phyloP scores from a whole-genome alignment of 257 asterid species.

The Thymus quinquecostatus region DNA sequence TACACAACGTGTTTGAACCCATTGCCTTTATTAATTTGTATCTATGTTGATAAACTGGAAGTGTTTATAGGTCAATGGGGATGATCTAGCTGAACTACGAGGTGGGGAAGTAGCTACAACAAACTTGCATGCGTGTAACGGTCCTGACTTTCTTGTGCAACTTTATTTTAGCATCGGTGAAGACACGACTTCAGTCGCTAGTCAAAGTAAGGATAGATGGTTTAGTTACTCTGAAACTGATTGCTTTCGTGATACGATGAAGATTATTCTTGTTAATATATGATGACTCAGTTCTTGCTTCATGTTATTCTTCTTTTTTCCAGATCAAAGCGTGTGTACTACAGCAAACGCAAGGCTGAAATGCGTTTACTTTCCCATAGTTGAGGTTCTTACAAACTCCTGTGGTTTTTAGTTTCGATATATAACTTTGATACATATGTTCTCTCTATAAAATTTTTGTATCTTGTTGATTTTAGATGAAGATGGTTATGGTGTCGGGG shows the following conservation, averaged over 20 bases:
- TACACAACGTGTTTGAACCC: neutral
- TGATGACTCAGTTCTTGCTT: slow-evolving; percentile 11
- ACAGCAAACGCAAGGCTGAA: slow-evolving; percentile 78
- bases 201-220: slow-evolving; percentile 45
- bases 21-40: neutral
- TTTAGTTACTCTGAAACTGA: neutral
- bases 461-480: slow-evolving; percentile 39
- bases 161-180: slow-evolving; percentile 43
- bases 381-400: slow-evolving; percentile 41
- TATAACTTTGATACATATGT: slow-evolving; percentile 19
- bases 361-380: slow-evolving; percentile 70
- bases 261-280: slow-evolving; percentile 7
- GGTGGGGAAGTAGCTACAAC: slow-evolving; percentile 76
- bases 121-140: slow-evolving; percentile 62
- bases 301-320: slow-evolving; percentile 26
- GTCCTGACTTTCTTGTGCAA: slow-evolving; percentile 59
- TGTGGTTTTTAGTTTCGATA: slow-evolving; percentile 22
- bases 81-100: slow-evolving; percentile 50
- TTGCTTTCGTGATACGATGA: neutral
- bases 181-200: slow-evolving; percentile 27
- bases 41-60: slow-evolving; percentile 6
- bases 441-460: slow-evolving; percentile 1
- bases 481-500: slow-evolving; percentile 51
- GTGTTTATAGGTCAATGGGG: slow-evolving; percentile 62
- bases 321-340: slow-evolving; percentile 40